Base-by-base conservation (phyloP, 768 basidiomycete species). In the Suillus discolor region DNA sequence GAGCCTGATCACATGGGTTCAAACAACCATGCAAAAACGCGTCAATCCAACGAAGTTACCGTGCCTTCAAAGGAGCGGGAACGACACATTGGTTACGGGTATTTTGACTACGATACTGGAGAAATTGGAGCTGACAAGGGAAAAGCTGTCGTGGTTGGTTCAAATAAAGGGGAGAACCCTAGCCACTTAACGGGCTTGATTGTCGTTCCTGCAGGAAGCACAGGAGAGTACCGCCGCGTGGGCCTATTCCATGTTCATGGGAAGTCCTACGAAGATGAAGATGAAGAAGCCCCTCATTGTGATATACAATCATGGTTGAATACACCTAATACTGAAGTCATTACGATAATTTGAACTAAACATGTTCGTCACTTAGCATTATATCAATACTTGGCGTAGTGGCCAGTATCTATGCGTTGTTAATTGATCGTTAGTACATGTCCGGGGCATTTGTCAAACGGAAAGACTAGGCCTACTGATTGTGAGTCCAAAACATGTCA, bases 231-330 rank as follows among this genome's bases (percentile, higher is more conserved):
- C 31, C 63, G 28, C 11, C 63, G 63, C 6, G 44, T 64, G 11
- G 57, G 63, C 61, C 7, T 45, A 20, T 47, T 64, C 41, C 6
- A 23, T 38, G 12, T 61, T 2, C 15, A 62, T 39, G 44, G 23
- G 11, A 49, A 13, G 28, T 34, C 44, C 36, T 41, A 42, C 18
- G 61, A 62, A 16, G 60, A 65, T 49, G 57, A 60, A 6, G 64
- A 62, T 62, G 57, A 60, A 6, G 64, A 62, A 23, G 61, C 64
- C 13, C 34, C 47, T n/a, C 47, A 34, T 20, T 42, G 59, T 20
- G 61, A 65, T 3, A n/a, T 65, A 47, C 47, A 15, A 16, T 61
- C 60, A 12, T 62, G 31, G 59, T 34, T 61, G 31, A 12, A 25
- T 45, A 38, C 39, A 42, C 42, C 25, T 45, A 7, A 31, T 31